Evolutionary conservation across 1,139 yeast species (phyloP).

Genomic region (Yamadazyma mexicana): DNA sequence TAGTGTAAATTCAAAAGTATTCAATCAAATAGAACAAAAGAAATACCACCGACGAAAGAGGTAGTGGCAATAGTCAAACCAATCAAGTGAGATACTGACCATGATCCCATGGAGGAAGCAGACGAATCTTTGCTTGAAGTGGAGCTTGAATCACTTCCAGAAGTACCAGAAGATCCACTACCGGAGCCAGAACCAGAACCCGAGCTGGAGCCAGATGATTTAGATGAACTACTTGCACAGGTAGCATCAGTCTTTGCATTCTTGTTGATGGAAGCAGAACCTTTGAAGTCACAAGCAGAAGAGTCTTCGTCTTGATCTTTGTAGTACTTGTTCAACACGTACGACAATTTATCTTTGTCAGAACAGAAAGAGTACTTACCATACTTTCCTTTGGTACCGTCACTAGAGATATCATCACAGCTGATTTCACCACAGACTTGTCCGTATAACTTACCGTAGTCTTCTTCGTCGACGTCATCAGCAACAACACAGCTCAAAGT

Average conservation of each 20-base stretch:
- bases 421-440: conserved; percentile 50
- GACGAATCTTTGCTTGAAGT: conserved; percentile 17
- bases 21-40: conserved; percentile 30
- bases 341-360: conserved; percentile 61
- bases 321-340: conserved; percentile 61
- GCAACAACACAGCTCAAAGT: conserved; percentile 54
- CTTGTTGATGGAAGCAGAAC: conserved; percentile 54
- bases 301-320: conserved; percentile 39
- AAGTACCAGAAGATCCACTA: conserved; percentile 11
- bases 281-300: conserved; percentile 66
- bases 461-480: conserved; percentile 40
- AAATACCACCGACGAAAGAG: conserved; percentile 40
- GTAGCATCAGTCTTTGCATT: conserved; percentile 54
- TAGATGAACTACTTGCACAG: conserved; percentile 41
- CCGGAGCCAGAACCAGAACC: conserved; percentile 7
- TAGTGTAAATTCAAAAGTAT: conserved; percentile 1
- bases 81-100: conserved; percentile 30
- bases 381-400: conserved; percentile 62
- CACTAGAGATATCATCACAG: conserved; percentile 54
- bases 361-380: conserved; percentile 65
- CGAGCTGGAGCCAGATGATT: conserved; percentile 17
- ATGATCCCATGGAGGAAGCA: conserved; percentile 22
- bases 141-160: conserved; percentile 12
- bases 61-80: conserved; percentile 34
- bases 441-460: conserved; percentile 55